Conservation (phyloP, 2,329 filamentous ascomycete species). For the Fusarium bactridioides region DNA sequence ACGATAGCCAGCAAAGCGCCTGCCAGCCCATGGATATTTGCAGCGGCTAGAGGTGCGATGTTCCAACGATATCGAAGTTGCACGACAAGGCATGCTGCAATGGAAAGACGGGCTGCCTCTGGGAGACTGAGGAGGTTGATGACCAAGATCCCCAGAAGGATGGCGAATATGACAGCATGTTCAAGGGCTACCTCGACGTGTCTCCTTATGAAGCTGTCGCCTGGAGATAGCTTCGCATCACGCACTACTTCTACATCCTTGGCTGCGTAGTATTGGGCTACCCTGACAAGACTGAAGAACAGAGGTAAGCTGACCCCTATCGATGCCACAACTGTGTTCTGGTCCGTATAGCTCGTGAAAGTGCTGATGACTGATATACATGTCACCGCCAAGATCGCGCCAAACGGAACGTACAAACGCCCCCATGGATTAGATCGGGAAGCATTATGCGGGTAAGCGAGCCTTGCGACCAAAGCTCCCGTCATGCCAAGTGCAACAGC, state of each 20-base stretch:
- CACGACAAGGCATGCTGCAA: slow-evolving; percentile 15
- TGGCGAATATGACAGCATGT: slow-evolving; percentile 13
- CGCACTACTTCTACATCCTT: slow-evolving; percentile 11
- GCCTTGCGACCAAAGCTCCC: slow-evolving; percentile 8
- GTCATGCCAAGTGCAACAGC: slow-evolving; percentile 25
- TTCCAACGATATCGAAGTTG: slow-evolving; percentile 10
- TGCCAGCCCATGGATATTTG: neutral
- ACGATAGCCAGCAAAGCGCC: slow-evolving; percentile 6
- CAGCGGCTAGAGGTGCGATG: neutral
- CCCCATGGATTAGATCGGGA: slow-evolving; percentile 31
- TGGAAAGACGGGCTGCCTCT: slow-evolving; percentile 25
- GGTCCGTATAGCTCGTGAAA: neutral
- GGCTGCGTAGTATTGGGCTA: slow-evolving; percentile 31
- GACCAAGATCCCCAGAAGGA: neutral
- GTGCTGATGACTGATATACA: neutral
- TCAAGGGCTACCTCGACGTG: slow-evolving; percentile 16
- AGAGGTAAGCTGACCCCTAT: slow-evolving; percentile 29
- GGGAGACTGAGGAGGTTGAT: neutral
- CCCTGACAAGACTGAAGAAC: slow-evolving; percentile 22
- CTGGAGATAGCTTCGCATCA: slow-evolving; percentile 1
- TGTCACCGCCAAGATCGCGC: neutral
- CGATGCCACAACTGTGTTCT: slow-evolving; percentile 14
- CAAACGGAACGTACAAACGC: slow-evolving; percentile 24
- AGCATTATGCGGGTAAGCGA: neutral
- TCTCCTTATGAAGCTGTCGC: neutral